Percentiles rank a stretch among this genome's conserved stretches.
Conservation (phyloP, 176 grass and related monocot species). For the Coix lacrymajobi region DNA sequence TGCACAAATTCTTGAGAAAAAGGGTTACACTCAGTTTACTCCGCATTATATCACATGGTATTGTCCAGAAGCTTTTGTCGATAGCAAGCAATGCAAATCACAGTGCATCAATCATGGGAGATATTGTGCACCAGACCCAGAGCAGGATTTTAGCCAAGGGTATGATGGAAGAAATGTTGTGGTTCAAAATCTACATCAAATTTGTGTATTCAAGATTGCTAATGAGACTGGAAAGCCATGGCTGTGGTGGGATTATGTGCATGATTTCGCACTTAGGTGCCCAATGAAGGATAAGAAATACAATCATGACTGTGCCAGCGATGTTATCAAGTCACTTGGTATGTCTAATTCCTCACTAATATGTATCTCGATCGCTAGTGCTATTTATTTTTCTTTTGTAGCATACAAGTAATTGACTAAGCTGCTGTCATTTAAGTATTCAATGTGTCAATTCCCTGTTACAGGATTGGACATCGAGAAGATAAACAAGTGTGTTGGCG, state of each 20-base stretch:
- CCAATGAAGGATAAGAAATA: conserved; percentile 95
- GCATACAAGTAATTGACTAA: neutral
- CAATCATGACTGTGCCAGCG: conserved; percentile 54
- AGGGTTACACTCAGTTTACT: conserved; percentile 80
- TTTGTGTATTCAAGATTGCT: conserved; percentile 76
- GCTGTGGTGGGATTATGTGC: conserved; percentile 97
- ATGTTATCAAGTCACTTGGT: conserved; percentile 81
- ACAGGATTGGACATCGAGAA: conserved; percentile 60
- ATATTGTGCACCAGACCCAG: conserved; percentile 91
- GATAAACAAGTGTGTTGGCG: conserved; percentile 77
- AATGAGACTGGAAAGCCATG: conserved; percentile 82
- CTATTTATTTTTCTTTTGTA: neutral
- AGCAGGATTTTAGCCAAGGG: conserved; percentile 81
- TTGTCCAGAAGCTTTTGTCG: conserved; percentile 70
- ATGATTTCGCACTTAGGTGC: conserved; percentile 86
- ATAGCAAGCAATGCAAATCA: conserved; percentile 80
- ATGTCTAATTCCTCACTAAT: conserved; percentile 21
- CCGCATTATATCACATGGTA: conserved; percentile 98
- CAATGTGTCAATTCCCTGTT: neutral
- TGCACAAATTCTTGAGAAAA: conserved; percentile 81
- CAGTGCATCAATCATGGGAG: conserved; percentile 90
- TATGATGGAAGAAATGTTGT: conserved; percentile 92
- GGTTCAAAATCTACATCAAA: conserved; percentile 69
- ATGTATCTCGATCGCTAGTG: neutral
- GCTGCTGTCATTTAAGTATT: neutral